Percentiles rank a stretch among this genome's conserved stretches.
These are phyloP conservation scores for Leptodontidium sp. DNA, from an alignment of 2,329 filamentous ascomycete species.

Conservation along the genomic window DNA sequence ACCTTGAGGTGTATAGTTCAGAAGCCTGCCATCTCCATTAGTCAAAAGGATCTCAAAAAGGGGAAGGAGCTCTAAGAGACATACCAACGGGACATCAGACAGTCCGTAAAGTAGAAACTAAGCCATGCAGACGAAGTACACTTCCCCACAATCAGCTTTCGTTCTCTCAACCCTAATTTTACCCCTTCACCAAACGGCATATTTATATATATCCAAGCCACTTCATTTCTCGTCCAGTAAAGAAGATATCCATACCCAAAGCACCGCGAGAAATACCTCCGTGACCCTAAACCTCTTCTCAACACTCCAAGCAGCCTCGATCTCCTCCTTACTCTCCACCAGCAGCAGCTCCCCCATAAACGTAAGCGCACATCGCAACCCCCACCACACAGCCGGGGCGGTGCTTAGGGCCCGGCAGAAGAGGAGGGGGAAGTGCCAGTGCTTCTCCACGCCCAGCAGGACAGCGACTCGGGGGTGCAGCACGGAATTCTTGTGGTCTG, in stretches of 20 bases:
- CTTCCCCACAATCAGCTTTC: conserved; percentile 52
- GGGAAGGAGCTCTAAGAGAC: conserved; percentile 38
- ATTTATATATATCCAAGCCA: background rate
- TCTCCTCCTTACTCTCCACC: conserved; percentile 51
- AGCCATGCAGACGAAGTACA: conserved; percentile 71
- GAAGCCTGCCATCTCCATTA: conserved; percentile 63
- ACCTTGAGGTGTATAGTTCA: conserved; percentile 80
- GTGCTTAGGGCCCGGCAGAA: conserved; percentile 77
- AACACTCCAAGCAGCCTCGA: conserved; percentile 52
- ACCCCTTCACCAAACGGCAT: background rate
- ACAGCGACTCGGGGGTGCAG: conserved; percentile 82
- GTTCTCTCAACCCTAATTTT: conserved; percentile 3
- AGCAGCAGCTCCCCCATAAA: conserved; percentile 71
- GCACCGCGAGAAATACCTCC: conserved; percentile 74
- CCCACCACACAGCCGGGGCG: conserved; percentile 76
- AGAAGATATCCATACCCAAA: conserved; percentile 66
- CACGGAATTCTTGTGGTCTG: conserved; percentile 50
- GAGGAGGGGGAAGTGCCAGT: conserved; percentile 78
- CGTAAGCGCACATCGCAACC: conserved; percentile 71
- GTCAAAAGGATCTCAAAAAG: background rate
- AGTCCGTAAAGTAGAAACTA: conserved; percentile 81
- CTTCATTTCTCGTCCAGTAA: background rate
- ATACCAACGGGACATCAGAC: conserved; percentile 83
- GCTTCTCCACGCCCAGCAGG: conserved; percentile 74
- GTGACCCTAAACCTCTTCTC: conserved; percentile 64